Conservation (phyloP, 2,329 filamentous ascomycete genomes). For the Penicillium hesseltinei region DNA sequence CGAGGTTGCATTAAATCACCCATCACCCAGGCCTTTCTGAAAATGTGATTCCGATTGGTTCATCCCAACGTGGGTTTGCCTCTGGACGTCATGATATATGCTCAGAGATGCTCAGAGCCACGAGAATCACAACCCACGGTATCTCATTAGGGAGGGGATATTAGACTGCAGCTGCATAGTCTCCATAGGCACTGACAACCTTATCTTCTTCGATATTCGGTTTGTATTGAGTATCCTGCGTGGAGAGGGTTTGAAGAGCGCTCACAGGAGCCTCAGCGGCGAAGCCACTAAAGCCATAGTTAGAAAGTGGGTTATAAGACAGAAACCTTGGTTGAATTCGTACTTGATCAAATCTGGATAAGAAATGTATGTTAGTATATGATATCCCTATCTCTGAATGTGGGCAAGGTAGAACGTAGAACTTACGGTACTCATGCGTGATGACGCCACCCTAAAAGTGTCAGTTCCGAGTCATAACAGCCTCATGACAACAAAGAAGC, state of each 20-base stretch:
- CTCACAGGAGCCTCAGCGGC: conserved; percentile 69
- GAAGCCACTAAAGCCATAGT: conserved; percentile 62
- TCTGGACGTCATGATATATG: neutral
- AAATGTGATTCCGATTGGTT: neutral
- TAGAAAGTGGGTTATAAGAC: neutral
- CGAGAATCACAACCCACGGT: neutral
- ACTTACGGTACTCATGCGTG: conserved; percentile 76
- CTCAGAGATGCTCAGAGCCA: conserved; percentile 1
- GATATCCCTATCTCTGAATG: neutral
- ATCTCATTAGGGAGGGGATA: neutral
- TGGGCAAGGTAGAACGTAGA: conserved; percentile 28
- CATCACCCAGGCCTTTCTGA: neutral
- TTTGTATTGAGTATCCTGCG: conserved; percentile 59
- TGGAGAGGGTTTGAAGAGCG: conserved; percentile 65
- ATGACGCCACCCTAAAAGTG: conserved; percentile 62
- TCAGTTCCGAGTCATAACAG: conserved; percentile 14
- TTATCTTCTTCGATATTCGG: conserved; percentile 75
- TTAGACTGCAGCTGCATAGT: conserved; percentile 13
- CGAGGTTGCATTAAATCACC: neutral
- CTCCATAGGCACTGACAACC: conserved; percentile 54
- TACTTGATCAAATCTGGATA: conserved; percentile 45
- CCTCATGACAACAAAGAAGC: neutral
- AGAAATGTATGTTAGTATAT: conserved; percentile 12
- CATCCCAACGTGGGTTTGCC: neutral
- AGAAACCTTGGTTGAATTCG: conserved; percentile 6